Evolutionary conservation across 495 filamentous ascomycete species (phyloP).

Genomic region (Endocarpon pusillum): DNA sequence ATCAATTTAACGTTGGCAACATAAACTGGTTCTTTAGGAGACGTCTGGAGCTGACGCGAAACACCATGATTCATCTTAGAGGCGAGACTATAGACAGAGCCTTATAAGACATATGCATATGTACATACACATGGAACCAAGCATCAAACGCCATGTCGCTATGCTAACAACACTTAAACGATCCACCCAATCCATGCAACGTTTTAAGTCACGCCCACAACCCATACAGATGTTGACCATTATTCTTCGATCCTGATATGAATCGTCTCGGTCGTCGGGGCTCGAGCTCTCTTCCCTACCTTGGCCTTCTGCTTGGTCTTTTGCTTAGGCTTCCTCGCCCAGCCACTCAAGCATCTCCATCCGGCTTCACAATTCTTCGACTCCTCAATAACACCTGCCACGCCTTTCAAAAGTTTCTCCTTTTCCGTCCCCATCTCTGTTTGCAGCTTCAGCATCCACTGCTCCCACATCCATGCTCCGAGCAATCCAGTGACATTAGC

Average conservation of each 20-base stretch:
- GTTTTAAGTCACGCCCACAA: neutral
- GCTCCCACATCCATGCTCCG: slow-evolving; percentile 88
- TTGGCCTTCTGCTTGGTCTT: slow-evolving; percentile 3
- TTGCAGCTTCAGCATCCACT: slow-evolving; percentile 79
- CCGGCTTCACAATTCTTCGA: slow-evolving; percentile 59
- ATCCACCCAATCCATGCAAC: too few species aligned
- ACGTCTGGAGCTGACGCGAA: too few species aligned
- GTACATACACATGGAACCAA: too few species aligned
- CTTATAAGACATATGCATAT: too few species aligned
- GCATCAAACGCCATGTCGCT: too few species aligned
- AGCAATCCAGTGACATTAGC: slow-evolving; percentile 65
- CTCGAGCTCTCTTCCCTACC: neutral
- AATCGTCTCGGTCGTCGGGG: too few species aligned
- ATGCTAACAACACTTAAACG: too few species aligned
- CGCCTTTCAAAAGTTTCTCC: slow-evolving; percentile 52
- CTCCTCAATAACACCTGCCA: slow-evolving; percentile 71
- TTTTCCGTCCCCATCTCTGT: slow-evolving; percentile 59
- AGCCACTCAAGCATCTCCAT: slow-evolving; percentile 78
- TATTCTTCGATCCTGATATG: too few species aligned
- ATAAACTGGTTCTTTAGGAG: too few species aligned
- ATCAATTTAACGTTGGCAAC: too few species aligned
- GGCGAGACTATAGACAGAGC: too few species aligned
- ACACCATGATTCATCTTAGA: too few species aligned
- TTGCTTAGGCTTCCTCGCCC: slow-evolving; percentile 66
- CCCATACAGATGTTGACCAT: neutral